These are phyloP conservation scores for Hymenoscyphus salicellus DNA, from an alignment of 2,329 filamentous ascomycete species.

Conservation along the genomic window DNA sequence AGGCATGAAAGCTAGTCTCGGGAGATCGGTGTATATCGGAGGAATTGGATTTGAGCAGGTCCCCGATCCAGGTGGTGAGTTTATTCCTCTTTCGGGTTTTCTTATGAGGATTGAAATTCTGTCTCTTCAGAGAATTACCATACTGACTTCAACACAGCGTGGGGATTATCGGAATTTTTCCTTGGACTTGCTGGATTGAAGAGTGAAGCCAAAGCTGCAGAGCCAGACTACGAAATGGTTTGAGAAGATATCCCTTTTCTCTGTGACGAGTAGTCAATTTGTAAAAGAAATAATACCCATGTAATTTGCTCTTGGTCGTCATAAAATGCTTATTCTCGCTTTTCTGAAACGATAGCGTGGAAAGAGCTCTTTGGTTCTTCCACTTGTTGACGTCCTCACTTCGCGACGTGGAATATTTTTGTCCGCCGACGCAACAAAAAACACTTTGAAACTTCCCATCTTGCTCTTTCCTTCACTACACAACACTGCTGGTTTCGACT, in stretches of 20 bases:
- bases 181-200: constrained; percentile 62
- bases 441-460: no score
- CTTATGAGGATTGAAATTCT: no score
- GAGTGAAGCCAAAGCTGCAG: constrained; percentile 8
- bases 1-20: constrained; percentile 86
- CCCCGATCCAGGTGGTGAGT: constrained; percentile 63
- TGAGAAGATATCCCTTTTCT: constrained; percentile 15
- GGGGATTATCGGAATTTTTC: constrained; percentile 75
- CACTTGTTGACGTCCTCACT: background rate
- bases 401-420: no score
- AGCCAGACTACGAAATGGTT: constrained; percentile 36
- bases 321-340: no score
- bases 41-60: constrained; percentile 70
- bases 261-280: background rate
- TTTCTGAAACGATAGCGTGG: no score
- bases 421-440: no score
- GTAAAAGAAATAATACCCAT: constrained; percentile 1
- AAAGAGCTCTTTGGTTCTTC: background rate
- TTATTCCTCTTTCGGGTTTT: no score
- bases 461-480: no score
- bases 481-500: no score
- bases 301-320: background rate
- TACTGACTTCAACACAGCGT: constrained; percentile 41
- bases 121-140: no score
- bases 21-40: constrained; percentile 78